Evolutionary conservation across 805 yeast genomes (phyloP), one percentile per base, ranked within the genome.

Genomic region (Tetrapisispora arboricola): DNA sequence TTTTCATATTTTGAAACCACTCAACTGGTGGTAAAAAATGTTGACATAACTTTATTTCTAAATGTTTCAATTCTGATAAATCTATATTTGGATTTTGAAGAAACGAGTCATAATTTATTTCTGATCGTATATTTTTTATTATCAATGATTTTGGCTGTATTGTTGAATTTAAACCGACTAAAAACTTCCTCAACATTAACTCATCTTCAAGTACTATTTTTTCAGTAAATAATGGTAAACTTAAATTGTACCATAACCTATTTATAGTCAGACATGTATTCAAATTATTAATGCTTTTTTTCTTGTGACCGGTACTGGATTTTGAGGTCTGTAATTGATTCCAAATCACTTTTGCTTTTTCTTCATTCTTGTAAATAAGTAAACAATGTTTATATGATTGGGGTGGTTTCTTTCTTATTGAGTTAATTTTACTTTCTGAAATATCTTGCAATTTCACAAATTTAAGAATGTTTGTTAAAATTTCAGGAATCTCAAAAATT

Each of bases 1-100:
- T 50, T 6, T 34, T 34, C 9, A 65, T 51, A 4, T 71, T 69
- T 2, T 65, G 46, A 34, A 78, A 63, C 55, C 80, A 65, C 2
- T 57, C 44, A 7, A 63, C 46, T 0, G 77, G 64, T 4, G 95
- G 95, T 7, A 71, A 52, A 24, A 84, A 55, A 34, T 68, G 70
- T 6, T 95, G 90, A 55, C 95, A 86, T 53, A 88, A 81, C 61
- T 82, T 85, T 50, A 86, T 68, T 57, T 87, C 95, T 24, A 87
- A 64, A 82, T 83, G 76, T 48, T 70, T 67, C 33, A 33, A 4
- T 16, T 33, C 32, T 10, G 42, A 39, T 15, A 39, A 33, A 28
- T 39, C 25, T 31, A 38, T 13, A 24, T 31, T 20, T 17, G 33
- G 12, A 19, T 31, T 24, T 18, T 9, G 7, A 9, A 31, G 9